phyloP scores from a whole-genome alignment of 148 eudicot species.

The Rhododendron vialii region DNA sequence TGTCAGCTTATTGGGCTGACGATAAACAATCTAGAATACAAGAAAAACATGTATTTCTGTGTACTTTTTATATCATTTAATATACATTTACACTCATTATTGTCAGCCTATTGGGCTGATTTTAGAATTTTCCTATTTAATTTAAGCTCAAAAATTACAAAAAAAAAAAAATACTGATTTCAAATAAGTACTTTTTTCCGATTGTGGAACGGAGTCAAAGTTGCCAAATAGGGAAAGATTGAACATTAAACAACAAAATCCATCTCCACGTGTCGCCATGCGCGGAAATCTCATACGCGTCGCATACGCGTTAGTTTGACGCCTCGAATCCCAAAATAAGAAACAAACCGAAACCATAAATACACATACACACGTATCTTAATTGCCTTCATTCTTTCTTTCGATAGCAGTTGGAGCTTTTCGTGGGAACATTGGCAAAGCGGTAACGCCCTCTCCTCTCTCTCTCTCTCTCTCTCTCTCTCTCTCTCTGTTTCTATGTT shows the following conservation, averaged over 20 bases:
- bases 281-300: background rate
- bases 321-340: background rate
- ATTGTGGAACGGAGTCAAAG: background rate
- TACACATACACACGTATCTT: background rate
- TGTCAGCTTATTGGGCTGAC: no score
- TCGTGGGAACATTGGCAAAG: background rate
- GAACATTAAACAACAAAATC: background rate
- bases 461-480: background rate
- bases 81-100: no score
- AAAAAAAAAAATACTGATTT: no score
- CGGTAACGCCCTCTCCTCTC: background rate
- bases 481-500: background rate
- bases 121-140: no score
- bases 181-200: no score
- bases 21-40: no score
- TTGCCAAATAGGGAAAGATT: background rate
- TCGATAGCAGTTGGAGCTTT: background rate
- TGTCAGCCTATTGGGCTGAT: no score
- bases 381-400: background rate
- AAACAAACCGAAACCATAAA: background rate
- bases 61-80: no score
- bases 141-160: no score
- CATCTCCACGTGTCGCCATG: background rate
- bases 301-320: background rate
- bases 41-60: no score